phyloP scores from a whole-genome alignment of 352 stramenopile genomes.

The Pythium grandisporangium region DNA sequence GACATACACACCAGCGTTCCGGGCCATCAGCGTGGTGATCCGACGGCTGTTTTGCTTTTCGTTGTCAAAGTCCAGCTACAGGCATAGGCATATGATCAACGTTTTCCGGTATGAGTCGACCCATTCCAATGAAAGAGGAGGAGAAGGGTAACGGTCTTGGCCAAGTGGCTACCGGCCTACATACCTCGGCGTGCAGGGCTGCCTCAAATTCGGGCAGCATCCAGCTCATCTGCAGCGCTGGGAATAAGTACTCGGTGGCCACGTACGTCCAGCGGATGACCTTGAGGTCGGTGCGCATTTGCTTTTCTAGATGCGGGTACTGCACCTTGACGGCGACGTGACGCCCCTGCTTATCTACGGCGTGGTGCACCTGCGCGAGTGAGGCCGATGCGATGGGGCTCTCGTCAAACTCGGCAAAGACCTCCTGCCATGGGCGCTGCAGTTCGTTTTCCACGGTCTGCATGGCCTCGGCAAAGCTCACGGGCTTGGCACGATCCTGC shows the following conservation, averaged over 20 bases:
- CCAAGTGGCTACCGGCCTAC: background rate
- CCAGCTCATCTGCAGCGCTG: constrained; percentile 90
- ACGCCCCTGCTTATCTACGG: constrained; percentile 80
- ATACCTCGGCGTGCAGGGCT: constrained; percentile 58
- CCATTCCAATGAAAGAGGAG: constrained; percentile 5
- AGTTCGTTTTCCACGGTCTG: constrained; percentile 55
- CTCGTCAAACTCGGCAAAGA: constrained; percentile 88
- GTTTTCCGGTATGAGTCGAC: too few species aligned
- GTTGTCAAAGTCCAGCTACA: constrained; percentile 75
- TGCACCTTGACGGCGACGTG: constrained; percentile 97
- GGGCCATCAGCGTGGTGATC: constrained; percentile 43
- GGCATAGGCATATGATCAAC: background rate
- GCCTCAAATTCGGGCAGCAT: constrained; percentile 93
- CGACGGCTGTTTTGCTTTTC: constrained; percentile 78
- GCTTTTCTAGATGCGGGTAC: constrained; percentile 78
- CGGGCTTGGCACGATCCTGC: constrained; percentile 88
- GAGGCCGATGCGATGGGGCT: constrained; percentile 93
- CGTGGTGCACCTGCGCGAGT: constrained; percentile 93
- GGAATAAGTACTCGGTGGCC: constrained; percentile 79
- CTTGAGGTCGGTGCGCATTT: constrained; percentile 65
- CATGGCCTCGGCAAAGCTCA: constrained; percentile 35
- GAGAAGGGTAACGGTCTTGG: too few species aligned
- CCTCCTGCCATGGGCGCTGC: constrained; percentile 55
- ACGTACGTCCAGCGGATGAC: constrained; percentile 57
- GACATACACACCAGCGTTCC: constrained; percentile 60